phyloP scores from a whole-genome alignment of 768 basidiomycete species.

The Asterophora lycoperdoides region DNA sequence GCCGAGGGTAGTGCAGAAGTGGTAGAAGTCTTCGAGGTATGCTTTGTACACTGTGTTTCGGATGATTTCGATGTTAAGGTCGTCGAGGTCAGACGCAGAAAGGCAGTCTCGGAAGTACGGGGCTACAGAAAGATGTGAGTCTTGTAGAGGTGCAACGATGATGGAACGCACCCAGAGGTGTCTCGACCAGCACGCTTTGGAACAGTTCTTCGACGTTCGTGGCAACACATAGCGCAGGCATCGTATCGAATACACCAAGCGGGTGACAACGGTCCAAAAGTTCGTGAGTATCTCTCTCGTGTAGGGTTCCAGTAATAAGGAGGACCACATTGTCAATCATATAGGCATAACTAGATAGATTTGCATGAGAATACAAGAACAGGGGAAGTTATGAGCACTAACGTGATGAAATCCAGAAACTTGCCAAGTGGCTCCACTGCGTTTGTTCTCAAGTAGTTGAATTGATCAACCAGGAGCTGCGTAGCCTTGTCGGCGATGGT shows the following conservation, averaged over 20 bases:
- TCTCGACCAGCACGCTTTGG: constrained; percentile 95
- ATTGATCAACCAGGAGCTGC: constrained; percentile 92
- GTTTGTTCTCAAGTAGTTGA: constrained; percentile 90
- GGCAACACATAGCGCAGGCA: constrained; percentile 98
- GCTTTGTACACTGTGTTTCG: constrained; percentile 99
- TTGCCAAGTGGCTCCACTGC: constrained; percentile 87
- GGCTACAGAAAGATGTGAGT: constrained; percentile 37
- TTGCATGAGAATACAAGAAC: constrained; percentile 1
- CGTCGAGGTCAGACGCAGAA: constrained; percentile 93
- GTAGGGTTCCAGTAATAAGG: constrained; percentile 93
- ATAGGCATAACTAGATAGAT: constrained; percentile 75
- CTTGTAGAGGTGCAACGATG: neutral
- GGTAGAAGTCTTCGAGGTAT: constrained; percentile 96
- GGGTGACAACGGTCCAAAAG: constrained; percentile 96
- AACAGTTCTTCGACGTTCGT: constrained; percentile 98
- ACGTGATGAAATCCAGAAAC: constrained; percentile 99
- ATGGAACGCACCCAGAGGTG: constrained; percentile 75
- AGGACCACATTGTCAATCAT: constrained; percentile 99
- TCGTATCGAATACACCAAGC: constrained; percentile 93
- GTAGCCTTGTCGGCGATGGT: constrained; percentile 98
- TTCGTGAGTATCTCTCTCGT: constrained; percentile 96
- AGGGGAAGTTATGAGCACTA: constrained; percentile 28
- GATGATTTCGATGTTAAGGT: constrained; percentile 99
- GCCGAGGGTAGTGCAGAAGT: constrained; percentile 74
- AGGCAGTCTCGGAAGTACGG: constrained; percentile 97